Evolutionary conservation across 371 early-diverging fungal genomes (phyloP).

Genomic region (Smittium mucronatum): DNA sequence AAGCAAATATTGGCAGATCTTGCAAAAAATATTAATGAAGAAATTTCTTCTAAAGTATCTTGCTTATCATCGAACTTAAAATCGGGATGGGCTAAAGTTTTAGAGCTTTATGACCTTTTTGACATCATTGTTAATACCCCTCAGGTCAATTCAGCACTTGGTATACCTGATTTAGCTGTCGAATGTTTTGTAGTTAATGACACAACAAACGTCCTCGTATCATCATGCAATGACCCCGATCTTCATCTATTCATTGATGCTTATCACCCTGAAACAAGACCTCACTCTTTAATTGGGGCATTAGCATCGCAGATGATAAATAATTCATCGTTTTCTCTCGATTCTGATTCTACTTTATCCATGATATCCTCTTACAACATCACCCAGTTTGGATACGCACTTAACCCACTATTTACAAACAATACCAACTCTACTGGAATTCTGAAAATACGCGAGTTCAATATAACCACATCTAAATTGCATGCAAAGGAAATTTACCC

Average conservation of each 20-base stretch:
- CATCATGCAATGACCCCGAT: conserved; percentile 11
- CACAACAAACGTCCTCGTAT: not conserved
- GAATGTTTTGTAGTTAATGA: conserved; percentile 19
- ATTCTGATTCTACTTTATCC: not conserved
- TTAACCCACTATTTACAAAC: not conserved
- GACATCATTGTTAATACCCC: conserved; percentile 11
- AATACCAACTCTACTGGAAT: not conserved
- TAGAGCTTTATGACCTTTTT: not conserved
- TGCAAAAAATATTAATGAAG: not conserved
- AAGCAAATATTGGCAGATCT: not conserved
- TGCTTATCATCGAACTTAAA: not conserved
- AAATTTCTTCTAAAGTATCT: not conserved
- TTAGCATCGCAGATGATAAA: not conserved
- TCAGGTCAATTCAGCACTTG: conserved; percentile 15
- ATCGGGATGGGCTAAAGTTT: not conserved
- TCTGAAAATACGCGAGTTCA: not conserved
- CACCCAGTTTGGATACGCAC: not conserved
- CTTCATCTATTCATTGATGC: conserved; percentile 1
- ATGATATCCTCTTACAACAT: not conserved
- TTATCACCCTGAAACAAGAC: conserved; percentile 8
- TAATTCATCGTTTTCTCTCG: not conserved
- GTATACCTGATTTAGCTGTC: conserved; percentile 15
- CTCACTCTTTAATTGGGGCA: conserved; percentile 7
- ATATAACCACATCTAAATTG: not conserved
- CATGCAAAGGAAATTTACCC: no score